A percentile compares a stretch with the other conserved stretches of the same genome.
Evolutionary conservation across 495 filamentous ascomycete genomes (phyloP).

Genomic region (Pyronema omphalodes): DNA sequence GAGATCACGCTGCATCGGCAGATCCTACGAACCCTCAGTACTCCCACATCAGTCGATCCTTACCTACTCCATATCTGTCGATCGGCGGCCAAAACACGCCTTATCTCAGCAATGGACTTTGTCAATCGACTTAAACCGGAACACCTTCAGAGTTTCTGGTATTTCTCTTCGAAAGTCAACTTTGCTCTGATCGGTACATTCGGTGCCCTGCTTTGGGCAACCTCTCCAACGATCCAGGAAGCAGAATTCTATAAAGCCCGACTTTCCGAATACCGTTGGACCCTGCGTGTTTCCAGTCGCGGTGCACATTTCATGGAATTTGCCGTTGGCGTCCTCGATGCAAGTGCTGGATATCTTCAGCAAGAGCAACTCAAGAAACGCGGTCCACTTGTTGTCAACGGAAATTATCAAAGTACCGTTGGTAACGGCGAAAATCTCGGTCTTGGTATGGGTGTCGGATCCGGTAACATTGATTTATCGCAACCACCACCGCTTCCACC

Average conservation of each 20-base stretch:
- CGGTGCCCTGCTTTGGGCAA: conserved; percentile 66
- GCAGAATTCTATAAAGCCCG: conserved; percentile 85
- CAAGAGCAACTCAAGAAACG: conserved; percentile 21
- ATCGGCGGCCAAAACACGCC: conserved; percentile 63
- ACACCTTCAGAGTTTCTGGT: conserved; percentile 62
- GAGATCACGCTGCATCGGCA: conserved; percentile 72
- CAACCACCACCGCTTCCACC: conserved; percentile 2
- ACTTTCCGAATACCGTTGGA: conserved; percentile 85
- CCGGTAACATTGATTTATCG: conserved; percentile 9
- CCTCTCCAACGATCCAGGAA: conserved; percentile 57
- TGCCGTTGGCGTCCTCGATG: conserved; percentile 54
- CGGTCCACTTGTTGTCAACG: conserved; percentile 7
- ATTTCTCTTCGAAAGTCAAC: conserved; percentile 62
- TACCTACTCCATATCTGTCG: conserved; percentile 89
- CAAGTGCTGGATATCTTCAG: conserved; percentile 19
- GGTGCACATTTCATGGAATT: conserved; percentile 63
- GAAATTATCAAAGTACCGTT: conserved; percentile 16
- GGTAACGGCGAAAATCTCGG: conserved; percentile 14
- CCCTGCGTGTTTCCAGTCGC: conserved; percentile 65
- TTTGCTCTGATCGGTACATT: conserved; percentile 71
- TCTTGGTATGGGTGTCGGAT: conserved; percentile 20
- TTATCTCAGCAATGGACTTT: conserved; percentile 64
- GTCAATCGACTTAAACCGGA: conserved; percentile 53
- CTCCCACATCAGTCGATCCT: conserved; percentile 33
- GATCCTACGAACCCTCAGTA: conserved; percentile 45